A percentile compares a stretch with the other conserved stretches of the same genome.
phyloP scores from a whole-genome alignment of 1,284 basidiomycete species.

The Inonotus obliquus region DNA sequence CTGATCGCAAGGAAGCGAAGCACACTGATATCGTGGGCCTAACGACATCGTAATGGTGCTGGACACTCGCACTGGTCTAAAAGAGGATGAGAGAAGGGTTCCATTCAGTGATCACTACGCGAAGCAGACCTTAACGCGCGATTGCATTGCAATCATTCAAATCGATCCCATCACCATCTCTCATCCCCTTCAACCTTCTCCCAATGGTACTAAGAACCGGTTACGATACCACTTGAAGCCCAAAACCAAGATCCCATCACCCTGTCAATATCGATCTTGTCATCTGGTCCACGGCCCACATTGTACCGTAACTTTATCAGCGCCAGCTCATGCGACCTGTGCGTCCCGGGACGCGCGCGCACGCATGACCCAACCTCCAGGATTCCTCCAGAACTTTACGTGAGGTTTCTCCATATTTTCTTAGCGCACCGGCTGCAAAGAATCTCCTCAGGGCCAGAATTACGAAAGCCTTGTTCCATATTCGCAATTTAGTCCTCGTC shows the following conservation, averaged over 20 bases:
- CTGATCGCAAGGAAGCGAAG: background rate
- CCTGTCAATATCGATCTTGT: too few species aligned
- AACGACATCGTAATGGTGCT: too few species aligned
- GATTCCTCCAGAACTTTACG: too few species aligned
- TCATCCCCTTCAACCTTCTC: background rate
- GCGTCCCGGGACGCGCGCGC: too few species aligned
- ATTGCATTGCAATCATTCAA: background rate
- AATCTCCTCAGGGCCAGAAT: background rate
- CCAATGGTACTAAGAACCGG: background rate
- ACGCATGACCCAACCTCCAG: too few species aligned
- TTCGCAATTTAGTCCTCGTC: background rate
- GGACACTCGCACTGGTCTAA: background rate
- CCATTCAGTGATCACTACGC: background rate
- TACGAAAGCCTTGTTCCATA: background rate
- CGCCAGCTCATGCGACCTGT: too few species aligned
- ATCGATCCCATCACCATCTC: background rate
- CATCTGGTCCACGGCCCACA: too few species aligned
- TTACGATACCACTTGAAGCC: too few species aligned
- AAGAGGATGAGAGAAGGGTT: background rate
- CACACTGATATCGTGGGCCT: background rate
- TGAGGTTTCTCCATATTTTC: background rate
- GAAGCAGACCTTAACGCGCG: background rate
- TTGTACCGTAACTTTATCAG: too few species aligned
- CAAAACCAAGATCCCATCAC: too few species aligned
- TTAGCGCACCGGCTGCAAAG: background rate